Percentiles rank a stretch among this genome's conserved stretches.
phyloP scores from a whole-genome alignment of 2,329 filamentous ascomycete genomes.

The Monilinia polystroma region DNA sequence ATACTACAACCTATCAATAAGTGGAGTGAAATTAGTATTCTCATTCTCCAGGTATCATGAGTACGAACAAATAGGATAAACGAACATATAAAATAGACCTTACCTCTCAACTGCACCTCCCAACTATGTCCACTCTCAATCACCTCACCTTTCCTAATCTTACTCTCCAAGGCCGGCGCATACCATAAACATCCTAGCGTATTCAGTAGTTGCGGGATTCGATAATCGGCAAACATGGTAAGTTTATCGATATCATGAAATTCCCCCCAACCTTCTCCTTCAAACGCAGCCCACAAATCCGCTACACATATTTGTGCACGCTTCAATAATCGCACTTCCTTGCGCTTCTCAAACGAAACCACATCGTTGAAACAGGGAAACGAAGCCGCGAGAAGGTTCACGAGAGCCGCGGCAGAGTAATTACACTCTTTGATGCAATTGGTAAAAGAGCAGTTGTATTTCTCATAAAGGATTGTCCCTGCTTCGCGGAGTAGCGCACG shows the following conservation, averaged over 20 bases:
- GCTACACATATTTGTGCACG: slow-evolving; percentile 94
- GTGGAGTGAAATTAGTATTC: neutral
- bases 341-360: slow-evolving; percentile 68
- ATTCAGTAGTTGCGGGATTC: slow-evolving; percentile 89
- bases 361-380: slow-evolving; percentile 88
- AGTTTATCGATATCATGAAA: slow-evolving; percentile 93
- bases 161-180: slow-evolving; percentile 72
- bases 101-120: slow-evolving; percentile 85
- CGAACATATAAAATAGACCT: slow-evolving; percentile 28
- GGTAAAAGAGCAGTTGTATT: slow-evolving; percentile 71
- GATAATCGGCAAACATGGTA: slow-evolving; percentile 98
- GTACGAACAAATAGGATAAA: neutral
- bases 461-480: slow-evolving; percentile 74
- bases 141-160: slow-evolving; percentile 62
- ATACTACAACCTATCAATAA: slow-evolving; percentile 73
- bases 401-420: slow-evolving; percentile 77
- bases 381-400: slow-evolving; percentile 78
- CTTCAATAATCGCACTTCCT: slow-evolving; percentile 79
- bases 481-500: slow-evolving; percentile 80
- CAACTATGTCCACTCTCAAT: slow-evolving; percentile 72
- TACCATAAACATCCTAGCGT: slow-evolving; percentile 80
- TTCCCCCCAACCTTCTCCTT: slow-evolving; percentile 72
- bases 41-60: neutral
- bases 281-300: slow-evolving; percentile 94
- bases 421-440: slow-evolving; percentile 73